Base-by-base conservation (phyloP, 768 basidiomycete species). In the Podaxis sp. region DNA sequence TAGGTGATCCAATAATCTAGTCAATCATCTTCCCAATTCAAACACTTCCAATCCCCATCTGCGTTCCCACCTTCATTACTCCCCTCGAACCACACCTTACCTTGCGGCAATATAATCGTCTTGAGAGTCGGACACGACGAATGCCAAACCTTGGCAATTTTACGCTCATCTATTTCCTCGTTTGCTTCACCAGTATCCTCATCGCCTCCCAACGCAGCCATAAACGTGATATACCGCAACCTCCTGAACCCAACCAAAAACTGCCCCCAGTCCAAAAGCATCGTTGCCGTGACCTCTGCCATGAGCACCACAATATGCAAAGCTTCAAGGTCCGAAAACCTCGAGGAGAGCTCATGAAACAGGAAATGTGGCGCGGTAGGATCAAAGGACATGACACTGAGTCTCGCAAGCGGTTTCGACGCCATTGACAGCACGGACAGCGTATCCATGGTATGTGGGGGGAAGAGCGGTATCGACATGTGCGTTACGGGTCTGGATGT, bases 21-120 rank as follows among this genome's bases (percentile, higher is more conserved):
- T 56, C 19, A 50, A 24, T 55, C 53, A 17, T 56, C 54, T 3
- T 62, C 61, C 46, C 47, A 47, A 40, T 59, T 63, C 22, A 65
- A 51, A 55, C 65, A 65, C 37, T 63, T 63, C 65, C 65, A 65
- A 36, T 55, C 54, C 25, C 65, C 47, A 13, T 25, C 56, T 7
- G 25, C 29, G 4, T 64, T 57, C 17, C 36, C 52, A 51, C 47
- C 55, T 11, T 47, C 43, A 24, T n/a, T 17, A 49, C 12, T 65
- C 53, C 43, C 74, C 57, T 79, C 75, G 57, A 86, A 87, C 88
- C 88, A 89, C 7, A 88, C 81, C 57, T 80, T 73, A 2, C 88
- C 88, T 62, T 79, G 78, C 0, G 88, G 86, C 0, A 89, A 72
- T 15, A 89, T 87, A 57, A 89, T 85, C 0, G 88, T 88, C 61